Evolutionary conservation across 371 early-diverging fungal species (phyloP), one percentile per base, ranked within the genome.

Genomic region (Paraphysoderma sedebokerense): DNA sequence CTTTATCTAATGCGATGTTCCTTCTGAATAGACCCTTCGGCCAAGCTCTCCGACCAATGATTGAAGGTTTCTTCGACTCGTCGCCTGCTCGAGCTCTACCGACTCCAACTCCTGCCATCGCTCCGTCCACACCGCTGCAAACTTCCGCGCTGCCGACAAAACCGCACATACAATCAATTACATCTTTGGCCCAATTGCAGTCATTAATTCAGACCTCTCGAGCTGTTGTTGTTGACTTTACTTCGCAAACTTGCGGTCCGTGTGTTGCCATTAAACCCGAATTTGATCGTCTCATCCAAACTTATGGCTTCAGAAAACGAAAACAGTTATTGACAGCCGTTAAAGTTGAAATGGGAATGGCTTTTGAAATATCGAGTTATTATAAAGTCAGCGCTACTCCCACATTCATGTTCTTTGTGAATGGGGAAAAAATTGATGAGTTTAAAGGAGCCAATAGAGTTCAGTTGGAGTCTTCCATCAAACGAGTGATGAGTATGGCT

Each of bases 31-130:
- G 79, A 13, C 85, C 85, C 1, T 79, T 85, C 55, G 87, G 87
- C 27, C 79, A 76, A 53, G 61, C 72, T 5, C 36, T 86, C 40
- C 66, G 76, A 24, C 86, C 89, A 3, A 75, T 82, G 70, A 82
- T 88, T 40, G 81, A 84, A 41, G 52, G 51, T 40, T 81, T 85
- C 77, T 87, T 82, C 67, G 79, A 81, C 4, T 75, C 76, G 12
- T 71, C 71, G 29, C 55, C 63, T n/a, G n/a, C n/a, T n/a, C n/a
- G n/a, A n/a, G n/a, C n/a, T n/a, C n/a, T n/a, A n/a, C n/a, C n/a
- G n/a, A n/a, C n/a, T n/a, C n/a, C n/a, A n/a, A n/a, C n/a, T n/a
- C n/a, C n/a, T n/a, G n/a, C n/a, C n/a, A n/a, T n/a, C n/a, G n/a
- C n/a, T n/a, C n/a, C n/a, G n/a, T n/a, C n/a, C n/a, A n/a, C n/a